Evolutionary conservation across 495 filamentous ascomycete species (phyloP).

Genomic region (Halenospora varia): DNA sequence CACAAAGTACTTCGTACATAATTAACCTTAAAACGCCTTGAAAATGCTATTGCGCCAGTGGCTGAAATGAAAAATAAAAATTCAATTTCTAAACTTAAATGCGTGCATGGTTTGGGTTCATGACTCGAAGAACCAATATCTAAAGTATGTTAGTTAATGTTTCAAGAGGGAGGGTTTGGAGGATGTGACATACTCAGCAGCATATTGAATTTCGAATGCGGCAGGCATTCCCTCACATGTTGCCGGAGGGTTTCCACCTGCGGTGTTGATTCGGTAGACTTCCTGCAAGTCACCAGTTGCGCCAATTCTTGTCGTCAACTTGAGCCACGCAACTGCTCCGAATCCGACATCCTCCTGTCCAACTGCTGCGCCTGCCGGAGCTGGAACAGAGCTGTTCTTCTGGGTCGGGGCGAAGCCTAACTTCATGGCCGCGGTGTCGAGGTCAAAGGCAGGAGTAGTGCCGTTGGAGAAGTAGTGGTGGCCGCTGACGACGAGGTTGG

Average conservation of each 20-base stretch:
- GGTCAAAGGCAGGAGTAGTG: conserved; percentile 75
- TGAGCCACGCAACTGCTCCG: conserved; percentile 73
- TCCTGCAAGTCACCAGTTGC: conserved; percentile 61
- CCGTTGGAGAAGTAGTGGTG: conserved; percentile 71
- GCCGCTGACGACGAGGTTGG: conserved; percentile 61
- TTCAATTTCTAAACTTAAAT: neutral
- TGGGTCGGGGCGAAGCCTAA: conserved; percentile 59
- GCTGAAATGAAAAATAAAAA: neutral
- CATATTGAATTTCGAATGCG: conserved; percentile 71
- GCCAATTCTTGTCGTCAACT: conserved; percentile 46
- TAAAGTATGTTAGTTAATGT: neutral
- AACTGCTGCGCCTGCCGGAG: conserved; percentile 52
- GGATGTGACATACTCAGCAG: conserved; percentile 63
- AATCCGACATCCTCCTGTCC: conserved; percentile 46
- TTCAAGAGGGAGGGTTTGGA: neutral
- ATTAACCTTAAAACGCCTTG: neutral
- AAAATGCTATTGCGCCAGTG: neutral
- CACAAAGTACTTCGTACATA: neutral
- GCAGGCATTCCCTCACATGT: conserved; percentile 64
- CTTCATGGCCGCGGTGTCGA: conserved; percentile 48
- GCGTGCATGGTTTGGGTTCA: neutral
- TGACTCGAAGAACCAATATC: conserved; percentile 3
- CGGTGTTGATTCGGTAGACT: conserved; percentile 84
- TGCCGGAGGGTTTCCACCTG: conserved; percentile 70
- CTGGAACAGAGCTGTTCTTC: conserved; percentile 48